A percentile compares a stretch with the other conserved stretches of the same genome.
Conservation (phyloP, 495 filamentous ascomycete species). For the Hypoxylon fragiforme region DNA sequence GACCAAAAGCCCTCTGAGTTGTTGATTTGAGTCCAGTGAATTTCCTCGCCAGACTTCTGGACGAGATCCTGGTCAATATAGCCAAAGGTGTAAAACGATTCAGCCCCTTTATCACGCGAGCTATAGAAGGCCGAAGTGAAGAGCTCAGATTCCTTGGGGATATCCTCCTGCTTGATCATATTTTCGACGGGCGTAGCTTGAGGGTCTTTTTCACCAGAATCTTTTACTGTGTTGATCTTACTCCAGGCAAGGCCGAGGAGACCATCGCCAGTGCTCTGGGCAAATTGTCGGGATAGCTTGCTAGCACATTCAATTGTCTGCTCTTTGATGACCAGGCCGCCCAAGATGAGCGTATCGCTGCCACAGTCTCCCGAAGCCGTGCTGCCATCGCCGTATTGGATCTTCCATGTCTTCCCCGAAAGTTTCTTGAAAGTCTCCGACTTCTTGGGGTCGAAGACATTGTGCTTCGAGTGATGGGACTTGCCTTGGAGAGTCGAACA, state of each 20-base stretch:
- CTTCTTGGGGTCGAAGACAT: conserved; percentile 60
- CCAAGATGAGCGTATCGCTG: conserved; percentile 67
- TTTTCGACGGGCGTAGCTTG: conserved; percentile 75
- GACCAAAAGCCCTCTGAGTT: conserved; percentile 74
- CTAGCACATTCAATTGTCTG: conserved; percentile 74
- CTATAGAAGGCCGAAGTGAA: conserved; percentile 76
- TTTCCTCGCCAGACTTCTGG: conserved; percentile 55
- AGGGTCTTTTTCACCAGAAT: conserved; percentile 46
- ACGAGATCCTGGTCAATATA: conserved; percentile 71
- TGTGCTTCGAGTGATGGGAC: conserved; percentile 44
- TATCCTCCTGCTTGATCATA: conserved; percentile 70
- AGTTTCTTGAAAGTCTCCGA: conserved; percentile 64
- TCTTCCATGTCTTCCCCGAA: conserved; percentile 62
- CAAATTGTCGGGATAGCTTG: conserved; percentile 64
- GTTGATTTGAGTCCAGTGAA: conserved; percentile 68
- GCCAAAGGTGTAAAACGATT: conserved; percentile 80
- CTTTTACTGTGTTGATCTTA: conserved; percentile 68
- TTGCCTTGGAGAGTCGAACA: conserved; percentile 62
- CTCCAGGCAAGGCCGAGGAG: conserved; percentile 73
- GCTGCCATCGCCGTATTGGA: conserved; percentile 74
- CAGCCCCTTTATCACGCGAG: conserved; percentile 59
- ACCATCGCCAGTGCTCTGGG: conserved; percentile 64
- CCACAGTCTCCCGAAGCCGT: conserved; percentile 71
- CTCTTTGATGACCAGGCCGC: conserved; percentile 66
- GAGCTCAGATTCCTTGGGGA: conserved; percentile 63